Percentiles rank a stretch among this genome's conserved stretches.
Evolutionary conservation across 495 filamentous ascomycete species (phyloP).

Genomic region (Penicillium flavigenum): DNA sequence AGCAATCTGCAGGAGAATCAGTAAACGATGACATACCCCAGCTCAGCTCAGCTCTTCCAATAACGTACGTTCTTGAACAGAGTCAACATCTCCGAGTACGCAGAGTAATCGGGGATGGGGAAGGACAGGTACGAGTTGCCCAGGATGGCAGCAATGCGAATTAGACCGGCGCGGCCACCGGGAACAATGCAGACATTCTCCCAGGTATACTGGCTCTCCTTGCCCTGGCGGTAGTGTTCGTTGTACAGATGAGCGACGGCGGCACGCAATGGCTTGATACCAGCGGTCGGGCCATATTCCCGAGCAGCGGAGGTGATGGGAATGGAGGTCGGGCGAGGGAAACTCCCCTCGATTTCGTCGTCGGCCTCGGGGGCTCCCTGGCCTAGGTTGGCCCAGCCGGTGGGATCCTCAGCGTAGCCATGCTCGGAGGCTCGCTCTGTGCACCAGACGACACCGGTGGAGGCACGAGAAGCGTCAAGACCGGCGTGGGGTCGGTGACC

Average conservation of each 20-base stretch:
- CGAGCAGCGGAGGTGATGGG: conserved; percentile 72
- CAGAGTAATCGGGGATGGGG: conserved; percentile 75
- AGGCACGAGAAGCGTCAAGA: conserved; percentile 78
- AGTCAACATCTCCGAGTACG: conserved; percentile 95
- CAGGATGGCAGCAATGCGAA: conserved; percentile 89
- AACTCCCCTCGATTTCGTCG: conserved; percentile 87
- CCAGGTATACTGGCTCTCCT: conserved; percentile 92
- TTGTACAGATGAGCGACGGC: conserved; percentile 95
- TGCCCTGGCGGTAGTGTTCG: conserved; percentile 82
- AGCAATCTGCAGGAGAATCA: conserved; percentile 62
- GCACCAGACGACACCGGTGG: conserved; percentile 84
- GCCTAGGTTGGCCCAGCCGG: conserved; percentile 87
- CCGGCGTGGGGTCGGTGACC: conserved; percentile 88
- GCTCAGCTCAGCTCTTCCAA: not conserved
- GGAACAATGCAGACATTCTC: conserved; percentile 99
- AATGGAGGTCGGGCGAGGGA: conserved; percentile 78
- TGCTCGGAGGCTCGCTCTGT: conserved; percentile 77
- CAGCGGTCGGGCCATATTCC: conserved; percentile 92
- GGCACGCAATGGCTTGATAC: conserved; percentile 84
- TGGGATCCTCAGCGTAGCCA: conserved; percentile 79
- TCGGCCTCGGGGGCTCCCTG: conserved; percentile 95
- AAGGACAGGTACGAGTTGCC: conserved; percentile 90
- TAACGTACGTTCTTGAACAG: conserved; percentile 77
- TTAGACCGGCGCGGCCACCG: conserved; percentile 87
- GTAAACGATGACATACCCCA: conserved; percentile 4